A percentile compares a stretch with the other conserved stretches of the same genome.
Evolutionary conservation across 2,329 filamentous ascomycete genomes (phyloP).

Genomic region (Diaporthe helianthi): DNA sequence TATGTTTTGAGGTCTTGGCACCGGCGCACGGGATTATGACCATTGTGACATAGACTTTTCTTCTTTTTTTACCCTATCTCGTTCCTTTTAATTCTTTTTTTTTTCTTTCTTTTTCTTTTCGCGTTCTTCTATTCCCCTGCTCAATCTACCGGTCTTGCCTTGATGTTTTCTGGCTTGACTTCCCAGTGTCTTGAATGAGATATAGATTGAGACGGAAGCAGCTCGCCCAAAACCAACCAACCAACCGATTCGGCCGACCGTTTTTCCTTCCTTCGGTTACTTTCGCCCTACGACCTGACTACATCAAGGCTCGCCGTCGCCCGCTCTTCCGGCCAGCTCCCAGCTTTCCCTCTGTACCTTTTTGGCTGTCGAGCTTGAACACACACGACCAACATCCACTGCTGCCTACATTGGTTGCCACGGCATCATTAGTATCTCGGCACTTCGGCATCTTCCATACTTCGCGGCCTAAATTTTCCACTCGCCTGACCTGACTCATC

Average conservation of each 20-base stretch:
- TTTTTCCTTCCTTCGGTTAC: background rate
- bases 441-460: background rate
- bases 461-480: constrained; percentile 11
- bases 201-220: constrained; percentile 5
- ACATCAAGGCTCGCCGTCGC: background rate
- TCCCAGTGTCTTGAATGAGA: background rate
- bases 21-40: constrained; percentile 7
- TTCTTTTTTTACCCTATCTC: background rate
- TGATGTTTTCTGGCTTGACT: background rate
- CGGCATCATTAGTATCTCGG: constrained; percentile 20
- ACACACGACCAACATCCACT: background rate
- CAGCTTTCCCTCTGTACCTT: background rate
- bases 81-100: background rate
- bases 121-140: background rate
- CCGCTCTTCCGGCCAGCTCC: background rate
- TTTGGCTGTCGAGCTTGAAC: too few species aligned
- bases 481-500: constrained; percentile 25
- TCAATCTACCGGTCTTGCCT: background rate
- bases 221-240: background rate
- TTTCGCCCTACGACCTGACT: too few species aligned
- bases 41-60: constrained; percentile 18
- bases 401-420: background rate
- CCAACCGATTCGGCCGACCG: too few species aligned
- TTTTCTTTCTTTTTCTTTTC: background rate
- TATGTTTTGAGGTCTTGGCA: constrained; percentile 19